A percentile compares a stretch with the other conserved stretches of the same genome.
Conservation (phyloP, 2,329 filamentous ascomycete species). For the Ceratocystis lukuohia region DNA sequence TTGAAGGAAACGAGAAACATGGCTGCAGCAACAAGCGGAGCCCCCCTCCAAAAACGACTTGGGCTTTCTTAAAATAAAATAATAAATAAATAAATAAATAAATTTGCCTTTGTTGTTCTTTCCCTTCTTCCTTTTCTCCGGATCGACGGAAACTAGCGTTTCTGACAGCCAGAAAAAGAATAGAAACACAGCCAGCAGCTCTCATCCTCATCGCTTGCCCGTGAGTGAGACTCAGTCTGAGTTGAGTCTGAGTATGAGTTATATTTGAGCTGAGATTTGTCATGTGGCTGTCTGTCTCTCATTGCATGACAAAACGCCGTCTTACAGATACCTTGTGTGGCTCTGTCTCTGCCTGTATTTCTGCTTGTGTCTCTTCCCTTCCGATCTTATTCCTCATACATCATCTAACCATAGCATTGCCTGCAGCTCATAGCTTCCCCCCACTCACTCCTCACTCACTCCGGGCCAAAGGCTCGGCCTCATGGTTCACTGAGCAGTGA, state of each 20-base stretch:
- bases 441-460: background rate
- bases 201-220: too few relatives aligned
- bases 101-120: background rate
- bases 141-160: slow-evolving; percentile 3
- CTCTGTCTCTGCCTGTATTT: background rate
- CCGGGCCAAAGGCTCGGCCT: slow-evolving; percentile 6
- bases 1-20: background rate
- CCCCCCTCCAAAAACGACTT: background rate
- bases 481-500: background rate
- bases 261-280: too few relatives aligned
- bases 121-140: background rate
- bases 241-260: too few relatives aligned
- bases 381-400: background rate
- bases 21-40: background rate
- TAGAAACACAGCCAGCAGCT: background rate
- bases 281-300: too few relatives aligned
- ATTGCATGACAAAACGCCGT: too few relatives aligned
- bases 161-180: background rate
- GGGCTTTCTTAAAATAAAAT: background rate
- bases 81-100: background rate
- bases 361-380: background rate
- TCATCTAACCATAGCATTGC: too few relatives aligned
- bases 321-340: background rate
- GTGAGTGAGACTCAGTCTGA: too few relatives aligned
- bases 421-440: too few relatives aligned